Evolutionary conservation across 371 early-diverging fungal genomes (phyloP).

Genomic region (Blakeslea trispora): DNA sequence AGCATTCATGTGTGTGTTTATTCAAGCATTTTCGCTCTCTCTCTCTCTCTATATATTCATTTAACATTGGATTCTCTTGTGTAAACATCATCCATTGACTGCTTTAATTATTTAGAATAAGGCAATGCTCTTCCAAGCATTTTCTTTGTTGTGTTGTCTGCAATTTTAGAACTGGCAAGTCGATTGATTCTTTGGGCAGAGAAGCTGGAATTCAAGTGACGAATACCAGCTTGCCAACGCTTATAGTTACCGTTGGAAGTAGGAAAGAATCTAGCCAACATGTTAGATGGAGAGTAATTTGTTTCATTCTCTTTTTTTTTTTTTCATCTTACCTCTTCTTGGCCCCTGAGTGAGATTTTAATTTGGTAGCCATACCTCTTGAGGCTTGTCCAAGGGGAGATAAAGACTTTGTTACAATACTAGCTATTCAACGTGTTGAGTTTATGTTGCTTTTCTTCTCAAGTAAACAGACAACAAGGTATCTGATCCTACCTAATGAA

Average conservation of each 20-base stretch:
- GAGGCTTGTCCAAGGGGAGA: conserved; percentile 38
- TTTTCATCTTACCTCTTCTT: conserved; percentile 42
- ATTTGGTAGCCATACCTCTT: conserved; percentile 45
- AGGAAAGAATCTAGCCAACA: conserved; percentile 40
- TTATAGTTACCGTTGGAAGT: conserved; percentile 49
- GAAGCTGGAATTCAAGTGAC: conserved; percentile 50
- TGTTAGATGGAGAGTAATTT: neutral
- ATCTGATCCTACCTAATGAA: no score
- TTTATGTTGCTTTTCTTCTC: neutral
- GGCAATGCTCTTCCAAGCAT: conserved; percentile 52
- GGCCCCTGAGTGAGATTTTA: conserved; percentile 56
- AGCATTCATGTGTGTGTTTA: no score
- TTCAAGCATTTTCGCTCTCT: no score
- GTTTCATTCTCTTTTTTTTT: no score
- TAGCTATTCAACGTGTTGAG: neutral
- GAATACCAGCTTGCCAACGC: conserved; percentile 53
- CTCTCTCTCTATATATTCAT: no score
- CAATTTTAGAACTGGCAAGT: conserved; percentile 35
- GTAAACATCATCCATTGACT: no score
- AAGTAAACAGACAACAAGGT: no score
- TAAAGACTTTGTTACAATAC: conserved; percentile 22
- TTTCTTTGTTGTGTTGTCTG: conserved; percentile 46
- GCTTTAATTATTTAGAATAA: conserved; percentile 28
- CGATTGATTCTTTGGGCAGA: conserved; percentile 50
- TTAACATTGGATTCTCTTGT: no score